Conservation (phyloP, 495 filamentous ascomycete species). For the Chlorociboria aeruginascens region DNA sequence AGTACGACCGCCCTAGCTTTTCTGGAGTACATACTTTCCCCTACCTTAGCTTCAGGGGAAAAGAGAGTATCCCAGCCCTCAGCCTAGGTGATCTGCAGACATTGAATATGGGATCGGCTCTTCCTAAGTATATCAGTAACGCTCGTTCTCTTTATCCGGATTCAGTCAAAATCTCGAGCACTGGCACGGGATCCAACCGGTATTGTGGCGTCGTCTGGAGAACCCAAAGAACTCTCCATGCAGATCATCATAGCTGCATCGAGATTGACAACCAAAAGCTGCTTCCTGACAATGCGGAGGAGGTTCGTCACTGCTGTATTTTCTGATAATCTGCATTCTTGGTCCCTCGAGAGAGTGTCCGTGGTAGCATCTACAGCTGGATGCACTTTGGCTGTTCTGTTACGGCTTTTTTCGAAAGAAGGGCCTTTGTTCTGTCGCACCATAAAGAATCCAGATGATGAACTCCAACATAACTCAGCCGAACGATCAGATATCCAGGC, state of each 20-base stretch:
- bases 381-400: background rate
- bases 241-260: background rate
- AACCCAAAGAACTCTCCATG: background rate
- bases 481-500: too few species aligned
- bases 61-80: too few species aligned
- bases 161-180: background rate
- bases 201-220: background rate
- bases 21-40: too few species aligned
- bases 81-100: too few species aligned
- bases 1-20: too few species aligned
- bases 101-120: too few species aligned
- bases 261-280: conserved; percentile 14
- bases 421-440: too few species aligned
- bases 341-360: background rate
- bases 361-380: background rate
- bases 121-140: background rate
- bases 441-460: too few species aligned
- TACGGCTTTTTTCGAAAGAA: background rate
- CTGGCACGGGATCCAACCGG: background rate
- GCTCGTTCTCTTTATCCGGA: background rate
- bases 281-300: conserved; percentile 9
- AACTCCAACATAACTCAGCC: too few species aligned
- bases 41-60: too few species aligned
- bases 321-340: background rate
- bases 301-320: conserved; percentile 13